These are phyloP conservation scores for Nigrospora oryzae DNA, from an alignment of 2,329 filamentous ascomycete species.

Conservation along the genomic window DNA sequence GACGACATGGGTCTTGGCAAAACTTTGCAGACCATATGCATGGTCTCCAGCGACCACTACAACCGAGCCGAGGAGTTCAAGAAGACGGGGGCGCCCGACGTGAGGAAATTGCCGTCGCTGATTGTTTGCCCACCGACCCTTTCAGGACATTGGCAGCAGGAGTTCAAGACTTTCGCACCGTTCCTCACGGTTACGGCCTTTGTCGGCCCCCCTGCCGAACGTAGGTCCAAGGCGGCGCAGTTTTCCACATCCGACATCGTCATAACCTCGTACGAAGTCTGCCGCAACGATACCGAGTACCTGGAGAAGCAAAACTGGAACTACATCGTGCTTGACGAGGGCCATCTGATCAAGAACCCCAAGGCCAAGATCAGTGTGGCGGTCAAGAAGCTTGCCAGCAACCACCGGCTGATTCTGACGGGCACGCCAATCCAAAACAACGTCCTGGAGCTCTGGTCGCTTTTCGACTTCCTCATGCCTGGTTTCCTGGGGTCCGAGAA, in stretches of 20 bases:
- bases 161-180: slow-evolving; percentile 90
- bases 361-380: slow-evolving; percentile 92
- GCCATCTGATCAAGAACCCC: slow-evolving; percentile 97
- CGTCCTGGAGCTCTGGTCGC: slow-evolving; percentile 90
- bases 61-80: slow-evolving; percentile 83
- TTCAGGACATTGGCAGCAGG: slow-evolving; percentile 97
- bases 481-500: slow-evolving; percentile 92
- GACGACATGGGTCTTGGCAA: slow-evolving; percentile 99
- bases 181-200: slow-evolving; percentile 88
- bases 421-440: slow-evolving; percentile 98
- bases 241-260: slow-evolving; percentile 82
- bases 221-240: slow-evolving; percentile 59
- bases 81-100: slow-evolving; percentile 71
- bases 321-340: slow-evolving; percentile 94
- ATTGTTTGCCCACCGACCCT: slow-evolving; percentile 95
- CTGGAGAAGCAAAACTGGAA: slow-evolving; percentile 86
- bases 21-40: slow-evolving; percentile 93
- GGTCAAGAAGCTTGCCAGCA: slow-evolving; percentile 82
- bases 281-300: slow-evolving; percentile 86
- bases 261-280: slow-evolving; percentile 96
- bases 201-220: slow-evolving; percentile 78
- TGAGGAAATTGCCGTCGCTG: slow-evolving; percentile 74
- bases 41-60: slow-evolving; percentile 96
- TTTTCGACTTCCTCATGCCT: slow-evolving; percentile 99
- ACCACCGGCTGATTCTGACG: slow-evolving; percentile 91